Conservation (phyloP, 257 asterid genomes). For the Forsythia suspensa region DNA sequence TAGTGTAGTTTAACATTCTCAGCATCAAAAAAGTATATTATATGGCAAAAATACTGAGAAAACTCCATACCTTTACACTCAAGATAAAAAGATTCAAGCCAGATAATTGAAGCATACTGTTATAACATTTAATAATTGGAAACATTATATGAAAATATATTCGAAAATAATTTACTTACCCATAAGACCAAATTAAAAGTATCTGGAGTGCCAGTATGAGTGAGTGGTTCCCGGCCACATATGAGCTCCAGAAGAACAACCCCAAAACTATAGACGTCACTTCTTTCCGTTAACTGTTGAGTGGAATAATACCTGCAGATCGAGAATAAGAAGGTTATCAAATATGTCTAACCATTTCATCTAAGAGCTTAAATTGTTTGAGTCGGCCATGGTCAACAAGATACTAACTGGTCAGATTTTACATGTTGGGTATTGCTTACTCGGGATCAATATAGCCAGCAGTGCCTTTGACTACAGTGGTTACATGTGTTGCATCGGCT, state of each 20-base stretch:
- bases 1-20: no score
- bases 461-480: slow-evolving; percentile 88
- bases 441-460: slow-evolving; percentile 99
- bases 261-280: slow-evolving; percentile 91
- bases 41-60: not conserved
- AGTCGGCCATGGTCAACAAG: not conserved
- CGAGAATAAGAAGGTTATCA: slow-evolving; percentile 3
- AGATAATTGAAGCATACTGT: not conserved
- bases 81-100: not conserved
- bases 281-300: slow-evolving; percentile 85
- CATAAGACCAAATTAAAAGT: slow-evolving; percentile 86
- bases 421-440: slow-evolving; percentile 36
- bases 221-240: slow-evolving; percentile 90
- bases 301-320: slow-evolving; percentile 77
- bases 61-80: no score
- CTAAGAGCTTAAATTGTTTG: not conserved
- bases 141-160: no score
- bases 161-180: slow-evolving; percentile 42
- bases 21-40: not conserved
- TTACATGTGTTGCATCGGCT: slow-evolving; percentile 80
- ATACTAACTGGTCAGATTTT: not conserved
- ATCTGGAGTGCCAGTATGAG: slow-evolving; percentile 89
- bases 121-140: not conserved
- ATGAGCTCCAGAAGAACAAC: slow-evolving; percentile 93
- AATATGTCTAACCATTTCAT: not conserved